Evolutionary conservation across 1,139 yeast genomes (phyloP).

Genomic region (Saccharomyces pastorianus): DNA sequence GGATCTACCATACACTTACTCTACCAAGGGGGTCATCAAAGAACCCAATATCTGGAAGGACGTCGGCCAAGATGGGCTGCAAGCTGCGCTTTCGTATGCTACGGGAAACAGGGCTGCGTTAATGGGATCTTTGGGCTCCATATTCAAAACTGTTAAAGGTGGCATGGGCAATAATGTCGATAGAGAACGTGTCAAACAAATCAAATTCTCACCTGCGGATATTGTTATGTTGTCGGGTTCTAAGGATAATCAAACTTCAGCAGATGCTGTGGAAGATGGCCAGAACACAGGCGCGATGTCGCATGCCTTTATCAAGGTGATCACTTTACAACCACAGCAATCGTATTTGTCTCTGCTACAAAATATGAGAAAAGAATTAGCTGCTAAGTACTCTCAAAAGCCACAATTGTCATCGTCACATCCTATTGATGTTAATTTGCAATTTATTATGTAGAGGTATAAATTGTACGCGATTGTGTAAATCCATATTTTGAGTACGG

Average conservation of each 20-base stretch:
- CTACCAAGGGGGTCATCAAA: conserved; percentile 84
- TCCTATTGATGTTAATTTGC: conserved; percentile 71
- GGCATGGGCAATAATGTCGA: conserved; percentile 29
- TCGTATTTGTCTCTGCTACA: conserved; percentile 70
- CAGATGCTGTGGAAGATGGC: conserved; percentile 77
- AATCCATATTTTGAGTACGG: background rate
- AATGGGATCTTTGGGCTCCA: conserved; percentile 39
- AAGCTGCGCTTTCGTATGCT: conserved; percentile 65
- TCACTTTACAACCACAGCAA: conserved; percentile 62
- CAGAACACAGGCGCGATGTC: conserved; percentile 90
- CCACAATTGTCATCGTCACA: conserved; percentile 84
- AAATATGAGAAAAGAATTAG: conserved; percentile 65
- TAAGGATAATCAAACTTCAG: conserved; percentile 72
- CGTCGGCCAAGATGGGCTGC: conserved; percentile 68
- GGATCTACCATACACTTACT: conserved; percentile 82
- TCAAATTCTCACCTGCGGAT: conserved; percentile 82
- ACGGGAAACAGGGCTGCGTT: conserved; percentile 59
- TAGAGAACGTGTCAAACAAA: conserved; percentile 39
- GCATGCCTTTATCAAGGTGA: conserved; percentile 72
- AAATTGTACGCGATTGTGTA: background rate
- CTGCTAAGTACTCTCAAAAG: conserved; percentile 69
- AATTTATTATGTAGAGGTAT: conserved; percentile 37
- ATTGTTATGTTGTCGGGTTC: conserved; percentile 83
- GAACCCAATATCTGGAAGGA: conserved; percentile 85
- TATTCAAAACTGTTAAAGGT: conserved; percentile 42